Evolutionary conservation across 2,329 filamentous ascomycete genomes (phyloP).

Genomic region (Botryotinia convoluta): DNA sequence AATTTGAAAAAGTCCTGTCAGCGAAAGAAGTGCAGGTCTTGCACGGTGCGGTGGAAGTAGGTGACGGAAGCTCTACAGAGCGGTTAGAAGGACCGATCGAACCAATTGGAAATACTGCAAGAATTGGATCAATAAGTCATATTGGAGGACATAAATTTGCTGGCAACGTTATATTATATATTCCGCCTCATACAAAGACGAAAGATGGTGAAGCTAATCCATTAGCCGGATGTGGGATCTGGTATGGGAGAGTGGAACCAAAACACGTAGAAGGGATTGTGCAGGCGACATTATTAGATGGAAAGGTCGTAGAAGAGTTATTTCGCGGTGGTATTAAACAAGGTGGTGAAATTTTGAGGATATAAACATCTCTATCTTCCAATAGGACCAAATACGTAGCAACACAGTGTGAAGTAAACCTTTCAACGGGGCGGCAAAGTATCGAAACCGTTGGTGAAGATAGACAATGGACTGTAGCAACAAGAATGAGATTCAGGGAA

Average conservation of each 20-base stretch:
- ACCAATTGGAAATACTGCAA: conserved; percentile 43
- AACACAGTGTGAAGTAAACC: neutral
- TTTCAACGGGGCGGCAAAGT: neutral
- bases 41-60: conserved; percentile 42
- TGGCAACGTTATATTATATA: conserved; percentile 78
- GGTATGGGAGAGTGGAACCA: conserved; percentile 78
- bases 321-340: conserved; percentile 68
- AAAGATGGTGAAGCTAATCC: conserved; percentile 49
- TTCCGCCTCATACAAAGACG: conserved; percentile 56
- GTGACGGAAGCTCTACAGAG: conserved; percentile 25
- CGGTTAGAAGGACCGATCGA: conserved; percentile 45
- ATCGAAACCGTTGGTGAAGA: neutral
- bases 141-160: conserved; percentile 85
- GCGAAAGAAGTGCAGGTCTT: conserved; percentile 50
- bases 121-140: conserved; percentile 72
- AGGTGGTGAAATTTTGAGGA: conserved; percentile 48
- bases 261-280: conserved; percentile 75
- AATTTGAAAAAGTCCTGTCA: conserved; percentile 64
- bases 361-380: conserved; percentile 22
- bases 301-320: conserved; percentile 66
- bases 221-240: conserved; percentile 69
- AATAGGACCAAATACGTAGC: neutral
- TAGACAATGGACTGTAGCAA: neutral
- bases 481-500: neutral
- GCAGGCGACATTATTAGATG: conserved; percentile 64